Evolutionary conservation across 495 filamentous ascomycete genomes (phyloP).

Genomic region (Chaetomium tenue): DNA sequence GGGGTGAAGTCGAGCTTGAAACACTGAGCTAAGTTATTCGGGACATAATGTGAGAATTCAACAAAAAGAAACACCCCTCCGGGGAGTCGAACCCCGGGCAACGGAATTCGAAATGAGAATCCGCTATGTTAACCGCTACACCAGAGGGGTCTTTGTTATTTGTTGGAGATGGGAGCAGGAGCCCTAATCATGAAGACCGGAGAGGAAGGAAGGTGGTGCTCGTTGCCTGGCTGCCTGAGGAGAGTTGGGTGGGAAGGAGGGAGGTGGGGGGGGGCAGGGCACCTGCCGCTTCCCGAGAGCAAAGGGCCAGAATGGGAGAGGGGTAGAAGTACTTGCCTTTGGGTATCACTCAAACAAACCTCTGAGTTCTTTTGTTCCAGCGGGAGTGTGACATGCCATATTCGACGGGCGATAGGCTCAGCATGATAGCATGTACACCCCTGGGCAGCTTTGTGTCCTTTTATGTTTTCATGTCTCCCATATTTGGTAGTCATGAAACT

Average conservation of each 20-base stretch:
- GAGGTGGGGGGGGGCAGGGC: background rate
- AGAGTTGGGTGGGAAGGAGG: background rate
- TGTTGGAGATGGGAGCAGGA: background rate
- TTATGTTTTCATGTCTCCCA: too few species aligned
- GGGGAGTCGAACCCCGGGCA: slow-evolving; percentile 22
- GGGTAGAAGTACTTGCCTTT: too few species aligned
- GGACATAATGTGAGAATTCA: background rate
- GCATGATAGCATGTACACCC: too few species aligned
- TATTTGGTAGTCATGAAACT: too few species aligned
- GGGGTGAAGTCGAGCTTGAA: too few species aligned
- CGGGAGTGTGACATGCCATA: too few species aligned
- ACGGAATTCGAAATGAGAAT: slow-evolving; percentile 20
- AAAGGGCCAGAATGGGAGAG: background rate
- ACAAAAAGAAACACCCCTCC: slow-evolving; percentile 14
- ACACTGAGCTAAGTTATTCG: background rate
- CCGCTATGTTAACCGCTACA: slow-evolving; percentile 25
- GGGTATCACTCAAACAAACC: too few species aligned
- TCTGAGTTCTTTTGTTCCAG: too few species aligned
- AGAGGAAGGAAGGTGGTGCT: too few species aligned
- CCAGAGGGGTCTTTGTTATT: slow-evolving; percentile 15
- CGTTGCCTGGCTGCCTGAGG: background rate
- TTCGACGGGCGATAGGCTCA: too few species aligned
- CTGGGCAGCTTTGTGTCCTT: too few species aligned
- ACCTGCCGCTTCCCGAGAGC: background rate
- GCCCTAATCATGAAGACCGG: background rate